A percentile compares a stretch with the other conserved stretches of the same genome.
phyloP scores from a whole-genome alignment of 2,329 filamentous ascomycete species.

The Paecilomyces formosus region DNA sequence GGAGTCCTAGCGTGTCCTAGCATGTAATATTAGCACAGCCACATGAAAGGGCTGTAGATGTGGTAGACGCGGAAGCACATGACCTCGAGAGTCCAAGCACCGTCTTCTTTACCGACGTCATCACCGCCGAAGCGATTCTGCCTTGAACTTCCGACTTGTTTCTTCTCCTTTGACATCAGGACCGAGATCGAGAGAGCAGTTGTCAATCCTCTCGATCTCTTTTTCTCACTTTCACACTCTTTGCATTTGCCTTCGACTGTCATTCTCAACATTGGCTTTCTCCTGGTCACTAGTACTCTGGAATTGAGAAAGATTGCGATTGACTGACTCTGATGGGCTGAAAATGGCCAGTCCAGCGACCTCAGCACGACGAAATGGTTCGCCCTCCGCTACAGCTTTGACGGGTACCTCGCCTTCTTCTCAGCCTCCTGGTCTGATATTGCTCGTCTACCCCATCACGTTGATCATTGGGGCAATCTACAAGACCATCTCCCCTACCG shows the following conservation, averaged over 20 bases:
- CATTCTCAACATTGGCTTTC: neutral
- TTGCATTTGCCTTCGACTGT: neutral
- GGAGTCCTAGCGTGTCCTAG: no score
- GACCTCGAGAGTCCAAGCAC: neutral
- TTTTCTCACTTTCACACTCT: neutral
- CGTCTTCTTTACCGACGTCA: neutral
- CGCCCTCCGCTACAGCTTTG: neutral
- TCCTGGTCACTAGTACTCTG: neutral
- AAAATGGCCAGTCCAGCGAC: neutral
- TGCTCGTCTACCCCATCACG: slow-evolving; percentile 67
- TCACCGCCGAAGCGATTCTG: neutral
- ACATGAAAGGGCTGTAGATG: neutral
- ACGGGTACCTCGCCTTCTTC: neutral
- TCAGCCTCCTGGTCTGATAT: slow-evolving; percentile 53
- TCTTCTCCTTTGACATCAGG: neutral
- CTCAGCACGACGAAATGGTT: neutral
- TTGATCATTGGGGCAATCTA: slow-evolving; percentile 77
- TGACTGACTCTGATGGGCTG: neutral
- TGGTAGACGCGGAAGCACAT: neutral
- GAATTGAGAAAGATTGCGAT: neutral
- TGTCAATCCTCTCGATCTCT: neutral
- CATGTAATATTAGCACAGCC: no score
- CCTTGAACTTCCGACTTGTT: neutral
- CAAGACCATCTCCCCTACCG: slow-evolving; percentile 66
- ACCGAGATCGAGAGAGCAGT: neutral